A percentile compares a stretch with the other conserved stretches of the same genome.
phyloP scores from a whole-genome alignment of 2,329 filamentous ascomycete species.

The Xylaria sp. region DNA sequence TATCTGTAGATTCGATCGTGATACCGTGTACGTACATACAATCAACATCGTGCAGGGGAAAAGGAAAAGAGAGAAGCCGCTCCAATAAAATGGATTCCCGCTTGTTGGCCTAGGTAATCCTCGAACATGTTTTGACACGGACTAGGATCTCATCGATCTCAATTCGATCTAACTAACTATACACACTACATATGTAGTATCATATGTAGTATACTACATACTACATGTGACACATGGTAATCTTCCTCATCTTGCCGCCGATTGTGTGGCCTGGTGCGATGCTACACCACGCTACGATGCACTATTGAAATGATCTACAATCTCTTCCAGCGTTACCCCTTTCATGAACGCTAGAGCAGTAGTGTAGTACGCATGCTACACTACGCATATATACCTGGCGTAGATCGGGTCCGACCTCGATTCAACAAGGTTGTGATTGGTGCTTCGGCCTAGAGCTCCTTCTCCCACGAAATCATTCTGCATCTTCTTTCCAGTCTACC shows the following conservation, averaged over 20 bases:
- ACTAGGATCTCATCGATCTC: not conserved
- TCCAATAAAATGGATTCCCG: not conserved
- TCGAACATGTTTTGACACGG: not conserved
- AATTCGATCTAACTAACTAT: not conserved
- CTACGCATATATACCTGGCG: not conserved
- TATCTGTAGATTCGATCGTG: constrained; percentile 2
- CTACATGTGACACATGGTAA: too few relatives aligned
- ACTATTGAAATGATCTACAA: constrained; percentile 14
- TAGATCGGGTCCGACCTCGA: constrained; percentile 6
- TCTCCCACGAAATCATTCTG: constrained; percentile 12
- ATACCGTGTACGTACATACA: not conserved
- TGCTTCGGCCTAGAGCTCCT: not conserved
- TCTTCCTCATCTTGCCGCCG: too few relatives aligned
- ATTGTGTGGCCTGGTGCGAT: not conserved
- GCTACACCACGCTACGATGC: not conserved
- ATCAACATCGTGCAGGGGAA: not conserved
- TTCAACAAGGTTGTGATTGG: constrained; percentile 16
- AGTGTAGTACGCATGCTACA: not conserved
- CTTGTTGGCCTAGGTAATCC: not conserved
- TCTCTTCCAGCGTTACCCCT: not conserved
- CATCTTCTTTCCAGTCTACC: constrained; percentile 6
- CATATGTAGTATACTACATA: too few relatives aligned
- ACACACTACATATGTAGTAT: too few relatives aligned
- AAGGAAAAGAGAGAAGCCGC: too few relatives aligned
- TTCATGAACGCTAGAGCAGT: not conserved